These are phyloP conservation scores for Coemansia brasiliensis DNA, from an alignment of 192 early-diverging fungal species.

Conservation along the genomic window DNA sequence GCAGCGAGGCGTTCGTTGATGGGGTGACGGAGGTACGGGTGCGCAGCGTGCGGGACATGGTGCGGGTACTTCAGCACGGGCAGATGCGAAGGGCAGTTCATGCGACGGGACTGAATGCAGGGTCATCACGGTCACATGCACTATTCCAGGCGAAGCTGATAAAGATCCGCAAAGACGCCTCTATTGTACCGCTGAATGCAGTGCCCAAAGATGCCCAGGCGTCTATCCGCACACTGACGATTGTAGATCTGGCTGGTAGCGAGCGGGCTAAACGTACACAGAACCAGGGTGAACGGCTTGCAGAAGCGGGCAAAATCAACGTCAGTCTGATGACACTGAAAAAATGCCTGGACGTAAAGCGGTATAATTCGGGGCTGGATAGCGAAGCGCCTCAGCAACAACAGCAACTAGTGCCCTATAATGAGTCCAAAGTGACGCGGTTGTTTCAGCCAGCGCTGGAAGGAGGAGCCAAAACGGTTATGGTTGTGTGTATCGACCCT, in stretches of 20 bases:
- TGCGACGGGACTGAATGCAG: constrained; percentile 58
- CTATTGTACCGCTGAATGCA: constrained; percentile 7
- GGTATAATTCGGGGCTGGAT: constrained; percentile 50
- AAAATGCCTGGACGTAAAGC: constrained; percentile 67
- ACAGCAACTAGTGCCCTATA: constrained; percentile 61
- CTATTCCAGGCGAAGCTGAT: constrained; percentile 70
- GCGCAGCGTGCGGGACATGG: constrained; percentile 58
- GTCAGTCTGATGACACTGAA: constrained; percentile 69
- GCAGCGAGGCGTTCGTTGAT: constrained; percentile 61
- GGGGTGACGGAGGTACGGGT: constrained; percentile 63
- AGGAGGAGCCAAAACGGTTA: constrained; percentile 59
- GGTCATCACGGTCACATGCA: constrained; percentile 64
- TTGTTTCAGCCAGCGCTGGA: constrained; percentile 65
- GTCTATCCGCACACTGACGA: constrained; percentile 53
- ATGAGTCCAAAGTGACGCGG: constrained; percentile 68
- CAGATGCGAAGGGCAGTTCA: constrained; percentile 61
- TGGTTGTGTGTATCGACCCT: constrained; percentile 67
- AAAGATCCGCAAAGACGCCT: constrained; percentile 52
- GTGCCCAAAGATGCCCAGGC: constrained; percentile 12
- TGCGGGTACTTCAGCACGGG: constrained; percentile 59
- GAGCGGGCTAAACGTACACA: constrained; percentile 62
- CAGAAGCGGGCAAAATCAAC: constrained; percentile 70
- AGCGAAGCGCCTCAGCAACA: not conserved
- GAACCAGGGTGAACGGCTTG: constrained; percentile 58
- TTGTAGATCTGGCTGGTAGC: constrained; percentile 72